phyloP scores from a whole-genome alignment of 2,329 filamentous ascomycete genomes.

The Trichoderma breve region DNA sequence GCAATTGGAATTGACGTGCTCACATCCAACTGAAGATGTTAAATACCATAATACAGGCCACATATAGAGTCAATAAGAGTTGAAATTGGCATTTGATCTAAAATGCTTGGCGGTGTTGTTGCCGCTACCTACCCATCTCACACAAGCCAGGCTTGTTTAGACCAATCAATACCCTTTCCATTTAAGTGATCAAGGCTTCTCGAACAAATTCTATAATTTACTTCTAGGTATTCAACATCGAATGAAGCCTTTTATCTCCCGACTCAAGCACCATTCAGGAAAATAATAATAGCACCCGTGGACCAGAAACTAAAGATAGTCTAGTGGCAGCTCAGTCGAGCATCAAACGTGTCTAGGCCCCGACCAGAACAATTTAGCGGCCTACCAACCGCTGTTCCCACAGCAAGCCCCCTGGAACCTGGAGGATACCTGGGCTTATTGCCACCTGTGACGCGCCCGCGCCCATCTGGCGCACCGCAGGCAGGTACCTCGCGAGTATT shows the following conservation, averaged over 20 bases:
- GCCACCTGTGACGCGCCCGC: too few species aligned
- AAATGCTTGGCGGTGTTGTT: not conserved
- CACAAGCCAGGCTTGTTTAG: not conserved
- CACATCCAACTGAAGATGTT: not conserved
- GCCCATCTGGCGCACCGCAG: not conserved
- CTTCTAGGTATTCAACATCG: not conserved
- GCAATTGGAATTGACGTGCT: not conserved
- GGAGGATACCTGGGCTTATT: not conserved
- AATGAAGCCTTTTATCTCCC: not conserved
- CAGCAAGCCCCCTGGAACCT: constrained; percentile 4
- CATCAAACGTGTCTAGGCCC: not conserved
- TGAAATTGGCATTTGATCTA: not conserved
- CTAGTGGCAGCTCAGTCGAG: not conserved
- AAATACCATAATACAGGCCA: not conserved
- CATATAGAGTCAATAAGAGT: not conserved
- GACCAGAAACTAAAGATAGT: not conserved
- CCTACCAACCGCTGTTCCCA: not conserved
- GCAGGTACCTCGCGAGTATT: not conserved
- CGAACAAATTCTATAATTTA: not conserved
- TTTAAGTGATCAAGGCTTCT: not conserved
- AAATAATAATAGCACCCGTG: not conserved
- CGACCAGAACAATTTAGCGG: constrained; percentile 13
- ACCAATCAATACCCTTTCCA: not conserved
- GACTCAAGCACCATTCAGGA: not conserved
- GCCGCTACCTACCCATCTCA: not conserved